Conservation (phyloP, 1,139 yeast genomes). For the Hyphopichia khmerensis region DNA sequence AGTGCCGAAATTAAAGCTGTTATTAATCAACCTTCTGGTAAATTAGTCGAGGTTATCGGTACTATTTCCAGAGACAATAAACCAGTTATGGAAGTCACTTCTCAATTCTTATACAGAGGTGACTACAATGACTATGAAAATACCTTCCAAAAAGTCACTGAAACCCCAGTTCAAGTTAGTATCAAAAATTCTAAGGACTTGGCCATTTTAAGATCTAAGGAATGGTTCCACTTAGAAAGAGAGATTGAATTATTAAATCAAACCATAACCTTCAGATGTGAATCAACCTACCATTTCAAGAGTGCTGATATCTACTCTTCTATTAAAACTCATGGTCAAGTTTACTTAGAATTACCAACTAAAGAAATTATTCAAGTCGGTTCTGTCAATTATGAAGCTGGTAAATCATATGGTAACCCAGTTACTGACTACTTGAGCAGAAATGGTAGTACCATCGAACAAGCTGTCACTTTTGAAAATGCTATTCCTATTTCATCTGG, state of each 20-base stretch:
- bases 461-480: constrained; percentile 87
- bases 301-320: constrained; percentile 73
- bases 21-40: constrained; percentile 88
- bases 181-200: constrained; percentile 81
- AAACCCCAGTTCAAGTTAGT: constrained; percentile 80
- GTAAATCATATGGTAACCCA: constrained; percentile 94
- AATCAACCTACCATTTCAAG: constrained; percentile 81
- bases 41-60: constrained; percentile 94
- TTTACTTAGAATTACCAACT: constrained; percentile 84
- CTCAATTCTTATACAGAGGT: constrained; percentile 97
- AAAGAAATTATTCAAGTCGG: constrained; percentile 90
- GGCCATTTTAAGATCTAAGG: constrained; percentile 91
- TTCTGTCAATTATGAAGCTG: constrained; percentile 84
- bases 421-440: constrained; percentile 91
- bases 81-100: constrained; percentile 91
- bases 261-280: constrained; percentile 85
- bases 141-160: constrained; percentile 86
- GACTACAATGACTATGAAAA: constrained; percentile 81
- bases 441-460: constrained; percentile 92
- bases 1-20: constrained; percentile 87
- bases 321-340: constrained; percentile 83
- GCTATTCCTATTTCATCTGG: constrained; percentile 84
- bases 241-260: constrained; percentile 73
- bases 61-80: constrained; percentile 71
- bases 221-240: constrained; percentile 89